Evolutionary conservation across 176 grass and related monocot species (phyloP), one percentile per base, ranked within the genome.

Genomic region (Oryza officinalis): DNA sequence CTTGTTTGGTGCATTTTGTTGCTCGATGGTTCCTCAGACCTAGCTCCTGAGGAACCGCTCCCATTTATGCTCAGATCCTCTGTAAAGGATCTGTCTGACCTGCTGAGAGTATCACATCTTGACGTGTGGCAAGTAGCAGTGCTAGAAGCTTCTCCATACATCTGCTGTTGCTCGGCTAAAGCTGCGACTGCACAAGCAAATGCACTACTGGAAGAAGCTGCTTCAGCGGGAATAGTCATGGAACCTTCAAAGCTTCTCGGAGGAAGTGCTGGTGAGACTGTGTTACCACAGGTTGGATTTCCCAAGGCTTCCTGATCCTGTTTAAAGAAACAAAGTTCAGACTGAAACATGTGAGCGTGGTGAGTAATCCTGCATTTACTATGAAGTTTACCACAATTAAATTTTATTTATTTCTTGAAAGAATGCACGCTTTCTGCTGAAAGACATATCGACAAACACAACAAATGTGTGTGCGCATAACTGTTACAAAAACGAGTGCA

Each of bases 161-260:
- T 82, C 33, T 94, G 87, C 40, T 96, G 91, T 65, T 87, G 89
- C 63, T 99, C 93, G 1, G 96, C 96, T 80, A 99, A 86, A 54
- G 86, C 89, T 63, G 96, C 96, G 4, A 95, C 93, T 32, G 91
- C 93, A 47, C 74, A 85, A 77, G 91, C 93, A 82, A 98, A 85
- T 40, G 91, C 96, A 69, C 83, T 47, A 22, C 52, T 57, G 1
- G 92, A 80, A 65, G 88, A 82, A 73, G 84, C 47, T 89, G 79
- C 26, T 85, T 91, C 81, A n/a, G 71, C 30, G 4, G 78, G 60
- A 52, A 33, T 12, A 13, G 63, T 37, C 41, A 10, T 46, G 15
- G 26, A 61, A 33, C 67, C 64, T 76, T 41, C 70, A 74, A 64
- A n/a, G 69, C 54, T 9, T 61, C 70, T 89, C 67, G 4, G 79